A percentile compares a stretch with the other conserved stretches of the same genome.
Conservation (phyloP, 331 rosid genomes). For the Quercus phellos region DNA sequence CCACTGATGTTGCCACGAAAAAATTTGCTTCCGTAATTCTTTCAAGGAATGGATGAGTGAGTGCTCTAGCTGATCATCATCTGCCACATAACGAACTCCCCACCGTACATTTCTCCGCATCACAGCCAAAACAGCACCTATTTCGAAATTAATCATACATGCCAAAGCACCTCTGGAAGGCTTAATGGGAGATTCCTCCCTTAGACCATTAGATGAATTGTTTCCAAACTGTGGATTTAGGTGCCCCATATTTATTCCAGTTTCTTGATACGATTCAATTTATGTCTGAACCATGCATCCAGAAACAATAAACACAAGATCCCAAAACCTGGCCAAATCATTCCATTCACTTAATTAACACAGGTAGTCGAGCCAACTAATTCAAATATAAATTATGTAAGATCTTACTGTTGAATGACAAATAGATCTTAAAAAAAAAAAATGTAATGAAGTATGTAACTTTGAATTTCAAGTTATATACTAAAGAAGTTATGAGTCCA, state of each 20-base stretch:
- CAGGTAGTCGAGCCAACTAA: not conserved
- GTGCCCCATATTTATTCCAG: conserved; percentile 59
- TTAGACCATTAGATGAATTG: conserved; percentile 70
- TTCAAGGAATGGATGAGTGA: conserved; percentile 75
- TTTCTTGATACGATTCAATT: not conserved
- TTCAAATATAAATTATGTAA: not conserved
- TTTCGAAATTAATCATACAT: conserved; percentile 84
- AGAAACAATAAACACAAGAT: not conserved
- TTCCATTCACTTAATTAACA: not conserved
- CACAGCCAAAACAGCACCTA: conserved; percentile 87
- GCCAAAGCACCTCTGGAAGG: conserved; percentile 63
- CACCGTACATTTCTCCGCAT: conserved; percentile 93
- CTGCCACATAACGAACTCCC: conserved; percentile 81
- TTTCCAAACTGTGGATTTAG: conserved; percentile 69
- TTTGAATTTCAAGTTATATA: not conserved
- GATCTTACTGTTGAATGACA: not conserved
- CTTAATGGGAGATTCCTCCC: conserved; percentile 57
- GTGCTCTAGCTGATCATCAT: conserved; percentile 91
- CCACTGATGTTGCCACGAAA: conserved; percentile 90
- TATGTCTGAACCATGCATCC: not conserved
- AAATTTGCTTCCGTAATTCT: conserved; percentile 67
- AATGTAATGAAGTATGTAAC: not conserved
- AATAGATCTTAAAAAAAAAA: not conserved
- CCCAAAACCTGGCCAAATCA: not conserved
- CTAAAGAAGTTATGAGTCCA: not conserved